phyloP scores from a whole-genome alignment of 345 rosid genomes.

The Garcia nutans region DNA sequence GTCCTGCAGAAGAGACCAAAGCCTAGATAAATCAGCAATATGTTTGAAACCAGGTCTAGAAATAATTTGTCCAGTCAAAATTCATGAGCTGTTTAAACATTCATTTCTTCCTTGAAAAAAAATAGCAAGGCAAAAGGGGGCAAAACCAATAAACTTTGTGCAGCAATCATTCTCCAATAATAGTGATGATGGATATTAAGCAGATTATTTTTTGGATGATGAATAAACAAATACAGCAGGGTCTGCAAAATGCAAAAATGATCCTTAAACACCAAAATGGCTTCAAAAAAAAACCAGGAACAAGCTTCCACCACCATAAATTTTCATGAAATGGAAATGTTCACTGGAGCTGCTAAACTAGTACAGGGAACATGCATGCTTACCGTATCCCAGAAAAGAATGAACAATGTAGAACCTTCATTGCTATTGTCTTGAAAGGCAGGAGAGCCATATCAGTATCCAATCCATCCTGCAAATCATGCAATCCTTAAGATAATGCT shows the following conservation, averaged over 20 bases:
- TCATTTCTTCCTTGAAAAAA: too few species aligned
- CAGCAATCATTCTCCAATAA: neutral
- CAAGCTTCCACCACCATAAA: neutral
- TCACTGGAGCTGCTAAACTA: neutral
- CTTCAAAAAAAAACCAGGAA: neutral
- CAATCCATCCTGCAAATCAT: constrained; percentile 51
- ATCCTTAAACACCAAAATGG: neutral
- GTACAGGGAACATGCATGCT: neutral
- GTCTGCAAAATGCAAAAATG: neutral
- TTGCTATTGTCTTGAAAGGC: constrained; percentile 67
- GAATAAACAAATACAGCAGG: neutral
- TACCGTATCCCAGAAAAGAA: constrained; percentile 77
- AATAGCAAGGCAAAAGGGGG: neutral
- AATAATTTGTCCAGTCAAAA: neutral
- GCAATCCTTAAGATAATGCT: constrained; percentile 14
- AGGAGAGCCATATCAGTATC: constrained; percentile 62
- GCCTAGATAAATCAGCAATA: neutral
- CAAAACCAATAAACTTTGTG: neutral
- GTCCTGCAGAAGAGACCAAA: constrained; percentile 34
- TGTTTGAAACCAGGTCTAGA: neutral
- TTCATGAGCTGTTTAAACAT: neutral
- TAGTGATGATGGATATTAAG: neutral
- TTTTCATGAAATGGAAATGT: neutral
- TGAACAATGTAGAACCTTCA: constrained; percentile 85
- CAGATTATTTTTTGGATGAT: neutral